phyloP scores from a whole-genome alignment of 2,329 filamentous ascomycete genomes.

The Thermomyces lanuginosus region DNA sequence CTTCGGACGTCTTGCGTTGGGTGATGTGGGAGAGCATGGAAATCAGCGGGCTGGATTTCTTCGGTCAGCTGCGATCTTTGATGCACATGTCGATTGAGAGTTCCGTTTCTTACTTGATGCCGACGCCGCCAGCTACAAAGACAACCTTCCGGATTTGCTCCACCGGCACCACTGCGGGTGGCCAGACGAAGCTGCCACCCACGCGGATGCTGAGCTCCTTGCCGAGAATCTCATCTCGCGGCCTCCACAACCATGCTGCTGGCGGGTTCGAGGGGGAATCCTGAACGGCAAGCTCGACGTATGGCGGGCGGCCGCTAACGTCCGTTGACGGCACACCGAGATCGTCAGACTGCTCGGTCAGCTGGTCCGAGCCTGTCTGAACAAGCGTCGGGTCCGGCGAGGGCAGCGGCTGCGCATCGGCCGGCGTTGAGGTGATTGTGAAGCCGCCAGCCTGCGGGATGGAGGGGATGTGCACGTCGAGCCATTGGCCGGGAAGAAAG shows the following conservation, averaged over 20 bases:
- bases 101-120: conserved; percentile 47
- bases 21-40: conserved; percentile 53
- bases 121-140: conserved; percentile 66
- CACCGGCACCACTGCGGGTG: conserved; percentile 34
- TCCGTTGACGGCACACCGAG: conserved; percentile 10
- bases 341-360: conserved; percentile 7
- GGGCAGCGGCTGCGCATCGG: conserved; percentile 29
- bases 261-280: conserved; percentile 52
- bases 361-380: conserved; percentile 3
- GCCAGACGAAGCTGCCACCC: conserved; percentile 69
- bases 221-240: conserved; percentile 39
- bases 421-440: conserved; percentile 66
- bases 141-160: conserved; percentile 42
- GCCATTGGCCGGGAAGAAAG: conserved; percentile 75
- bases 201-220: conserved; percentile 49
- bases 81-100: neutral
- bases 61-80: neutral
- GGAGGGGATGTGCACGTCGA: conserved; percentile 62
- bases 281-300: conserved; percentile 67
- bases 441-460: conserved; percentile 63
- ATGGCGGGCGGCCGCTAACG: conserved; percentile 24
- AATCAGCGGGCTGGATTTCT: conserved; percentile 44
- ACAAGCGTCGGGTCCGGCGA: conserved; percentile 8
- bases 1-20: conserved; percentile 18
- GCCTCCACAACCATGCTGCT: conserved; percentile 60